These are phyloP conservation scores for Beauveria bassiana DNA, from an alignment of 2,329 filamentous ascomycete species.

Conservation along the genomic window DNA sequence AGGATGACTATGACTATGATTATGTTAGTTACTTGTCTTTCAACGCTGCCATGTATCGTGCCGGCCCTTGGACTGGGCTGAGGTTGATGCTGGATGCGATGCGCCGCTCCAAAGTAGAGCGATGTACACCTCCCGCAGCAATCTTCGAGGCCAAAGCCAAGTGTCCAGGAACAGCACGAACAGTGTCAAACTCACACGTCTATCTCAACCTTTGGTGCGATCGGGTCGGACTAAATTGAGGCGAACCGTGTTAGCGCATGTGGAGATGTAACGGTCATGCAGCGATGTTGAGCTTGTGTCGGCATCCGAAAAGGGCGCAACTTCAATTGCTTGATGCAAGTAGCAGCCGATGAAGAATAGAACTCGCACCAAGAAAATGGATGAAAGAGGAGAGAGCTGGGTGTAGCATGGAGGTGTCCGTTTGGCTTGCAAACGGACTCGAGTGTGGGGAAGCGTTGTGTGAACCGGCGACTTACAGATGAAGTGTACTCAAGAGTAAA, in stretches of 20 bases:
- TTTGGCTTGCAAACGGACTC: constrained; percentile 8
- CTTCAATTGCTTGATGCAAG: background rate
- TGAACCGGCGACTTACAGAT: background rate
- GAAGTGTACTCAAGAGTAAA: background rate
- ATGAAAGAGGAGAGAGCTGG: background rate
- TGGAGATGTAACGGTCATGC: background rate
- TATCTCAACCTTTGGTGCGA: background rate
- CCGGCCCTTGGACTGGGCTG: no score
- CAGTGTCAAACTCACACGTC: background rate
- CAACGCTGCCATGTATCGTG: background rate
- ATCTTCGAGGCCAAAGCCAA: background rate
- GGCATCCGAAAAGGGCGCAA: background rate
- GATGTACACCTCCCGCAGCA: background rate
- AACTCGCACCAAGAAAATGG: background rate
- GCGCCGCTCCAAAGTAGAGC: background rate
- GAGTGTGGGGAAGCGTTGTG: background rate
- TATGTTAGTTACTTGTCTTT: background rate
- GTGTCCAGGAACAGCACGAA: background rate
- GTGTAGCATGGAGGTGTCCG: background rate
- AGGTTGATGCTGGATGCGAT: background rate
- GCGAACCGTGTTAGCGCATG: background rate
- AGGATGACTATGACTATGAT: background rate
- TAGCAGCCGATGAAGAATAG: background rate
- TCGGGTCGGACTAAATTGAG: background rate
- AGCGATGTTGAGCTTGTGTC: background rate